These are phyloP conservation scores for Beauveria varroae DNA, from an alignment of 2,329 filamentous ascomycete species.

Conservation along the genomic window DNA sequence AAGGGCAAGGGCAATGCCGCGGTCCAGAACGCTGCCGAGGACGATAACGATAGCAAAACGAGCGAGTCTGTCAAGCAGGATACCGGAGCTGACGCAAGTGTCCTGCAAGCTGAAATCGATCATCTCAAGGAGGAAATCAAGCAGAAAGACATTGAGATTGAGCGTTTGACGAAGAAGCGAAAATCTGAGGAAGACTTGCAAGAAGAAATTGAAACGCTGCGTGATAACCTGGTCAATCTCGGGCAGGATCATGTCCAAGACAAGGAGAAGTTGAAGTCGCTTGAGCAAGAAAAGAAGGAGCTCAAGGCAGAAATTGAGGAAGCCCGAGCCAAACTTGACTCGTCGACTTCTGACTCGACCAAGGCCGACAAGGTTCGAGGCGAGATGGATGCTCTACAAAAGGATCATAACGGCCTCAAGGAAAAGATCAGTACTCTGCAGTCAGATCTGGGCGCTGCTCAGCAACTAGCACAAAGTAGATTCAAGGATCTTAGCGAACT, in stretches of 20 bases:
- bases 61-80: constrained; percentile 29
- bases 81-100: constrained; percentile 26
- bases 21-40: constrained; percentile 17
- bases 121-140: constrained; percentile 45
- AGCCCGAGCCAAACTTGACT: constrained; percentile 62
- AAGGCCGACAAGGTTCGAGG: constrained; percentile 48
- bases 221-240: constrained; percentile 70
- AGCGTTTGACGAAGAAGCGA: constrained; percentile 60
- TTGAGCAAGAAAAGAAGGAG: constrained; percentile 60
- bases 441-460: constrained; percentile 76
- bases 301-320: constrained; percentile 56
- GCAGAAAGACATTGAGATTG: constrained; percentile 67
- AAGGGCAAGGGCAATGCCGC: constrained; percentile 67
- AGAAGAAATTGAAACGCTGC: constrained; percentile 79
- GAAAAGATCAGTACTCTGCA: constrained; percentile 62
- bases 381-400: constrained; percentile 50
- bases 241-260: constrained; percentile 79
- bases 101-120: constrained; percentile 40
- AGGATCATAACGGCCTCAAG: constrained; percentile 61
- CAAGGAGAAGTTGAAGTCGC: constrained; percentile 66
- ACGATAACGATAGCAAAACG: constrained; percentile 29
- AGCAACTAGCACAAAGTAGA: constrained; percentile 76
- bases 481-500: constrained; percentile 85
- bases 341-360: constrained; percentile 26
- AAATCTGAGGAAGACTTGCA: constrained; percentile 70